Base-by-base conservation (phyloP, 345 rosid genomes). In the Pistacia atlantica region DNA sequence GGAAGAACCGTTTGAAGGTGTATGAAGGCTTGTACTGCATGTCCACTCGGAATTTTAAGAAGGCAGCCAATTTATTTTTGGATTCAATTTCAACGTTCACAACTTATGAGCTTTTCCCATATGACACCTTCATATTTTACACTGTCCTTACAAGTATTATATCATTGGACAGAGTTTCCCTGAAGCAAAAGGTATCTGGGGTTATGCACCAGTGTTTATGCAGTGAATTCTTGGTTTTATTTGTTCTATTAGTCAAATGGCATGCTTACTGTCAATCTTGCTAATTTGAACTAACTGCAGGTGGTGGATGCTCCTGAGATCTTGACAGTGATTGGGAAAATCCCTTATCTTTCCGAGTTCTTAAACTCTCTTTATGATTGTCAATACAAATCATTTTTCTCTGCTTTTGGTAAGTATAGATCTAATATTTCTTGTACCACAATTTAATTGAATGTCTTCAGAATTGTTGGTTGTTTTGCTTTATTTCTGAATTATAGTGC, bases 241-340 rank as follows among this genome's bases (percentile, higher is more conserved):
- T 3, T 33, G 33, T 48, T 48, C 69, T 42, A 38, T 35, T 63
- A 13, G 38, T 49, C 13, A 10, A 46, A 11, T 69, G 56, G 33
- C 11, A 8, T 67, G 31, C 59, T 25, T 58, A 17, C 6, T 20
- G 33, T 54, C 46, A 49, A 13, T 48, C 60, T 56, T 76, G 11
- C 61, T 54, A 48, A 61, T 60, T 60, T 72, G 28, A 71, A 63
- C 72, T 57, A 73, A 63, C 75, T 72, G 80, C 88, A 94, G 99
- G 99, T 97, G 18, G 98, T 89, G 78, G 98, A 94, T 90, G 99
- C 99, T 80, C 98, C 99, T 71, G 99, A 97, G 85, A 92, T 97
- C 83, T 87, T 97, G 90, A 89, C 98, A 31, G 99, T 94, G 87
- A 93, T 97, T 7, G 98, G 97, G 78, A 97, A 94, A 83, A 86